phyloP scores from a whole-genome alignment of 1,284 basidiomycete genomes.

The Ganoderma meredithae region DNA sequence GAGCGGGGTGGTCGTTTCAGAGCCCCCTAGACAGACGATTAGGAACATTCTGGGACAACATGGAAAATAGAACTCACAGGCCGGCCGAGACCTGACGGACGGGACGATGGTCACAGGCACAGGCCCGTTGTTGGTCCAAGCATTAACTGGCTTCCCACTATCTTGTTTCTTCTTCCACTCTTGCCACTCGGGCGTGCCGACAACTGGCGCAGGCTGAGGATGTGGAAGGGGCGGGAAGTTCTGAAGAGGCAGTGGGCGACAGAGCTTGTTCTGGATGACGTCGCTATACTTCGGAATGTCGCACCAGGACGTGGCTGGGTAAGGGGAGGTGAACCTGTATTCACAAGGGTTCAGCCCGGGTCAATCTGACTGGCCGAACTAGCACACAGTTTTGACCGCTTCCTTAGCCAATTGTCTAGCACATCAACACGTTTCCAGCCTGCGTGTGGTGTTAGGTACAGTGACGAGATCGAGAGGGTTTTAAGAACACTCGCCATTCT shows the following conservation, averaged over 20 bases:
- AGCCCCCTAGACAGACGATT: conserved; percentile 4
- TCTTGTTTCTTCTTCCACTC: conserved; percentile 15
- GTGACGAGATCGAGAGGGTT: not conserved
- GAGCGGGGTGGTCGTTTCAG: not conserved
- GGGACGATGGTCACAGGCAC: not conserved
- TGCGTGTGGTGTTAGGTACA: conserved; percentile 34
- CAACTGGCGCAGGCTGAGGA: conserved; percentile 20
- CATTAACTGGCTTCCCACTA: not conserved
- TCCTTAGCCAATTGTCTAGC: conserved; percentile 59
- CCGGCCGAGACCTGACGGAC: not conserved
- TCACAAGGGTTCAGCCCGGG: not conserved
- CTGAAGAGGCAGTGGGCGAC: conserved; percentile 62
- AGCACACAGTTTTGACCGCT: conserved; percentile 14
- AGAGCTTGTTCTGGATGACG: conserved; percentile 60
- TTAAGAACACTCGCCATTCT: conserved; percentile 44
- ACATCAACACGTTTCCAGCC: conserved; percentile 73
- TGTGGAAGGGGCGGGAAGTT: conserved; percentile 26
- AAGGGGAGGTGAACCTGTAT: conserved; percentile 55
- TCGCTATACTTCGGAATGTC: conserved; percentile 56
- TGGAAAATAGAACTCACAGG: not conserved
- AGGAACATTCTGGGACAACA: not conserved
- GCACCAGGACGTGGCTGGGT: conserved; percentile 64
- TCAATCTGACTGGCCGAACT: not conserved
- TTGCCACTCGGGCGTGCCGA: conserved; percentile 27
- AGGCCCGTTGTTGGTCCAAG: not conserved